Conservation (phyloP, 768 basidiomycete genomes). For the Amyloporia xantha region DNA sequence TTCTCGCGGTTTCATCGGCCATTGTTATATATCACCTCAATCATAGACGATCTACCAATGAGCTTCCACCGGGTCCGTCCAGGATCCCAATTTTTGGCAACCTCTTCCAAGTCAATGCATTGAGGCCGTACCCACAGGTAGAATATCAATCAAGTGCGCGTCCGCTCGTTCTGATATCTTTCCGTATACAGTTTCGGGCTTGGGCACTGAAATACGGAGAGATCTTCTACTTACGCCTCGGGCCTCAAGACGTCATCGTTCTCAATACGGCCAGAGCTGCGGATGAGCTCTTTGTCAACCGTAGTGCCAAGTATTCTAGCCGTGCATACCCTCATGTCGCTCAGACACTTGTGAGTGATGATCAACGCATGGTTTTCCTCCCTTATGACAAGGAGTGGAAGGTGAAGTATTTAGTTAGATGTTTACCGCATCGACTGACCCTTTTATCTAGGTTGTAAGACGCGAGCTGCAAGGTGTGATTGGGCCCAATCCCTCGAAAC, state of each 20-base stretch:
- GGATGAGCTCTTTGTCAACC: conserved; percentile 18
- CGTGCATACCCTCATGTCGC: conserved; percentile 26
- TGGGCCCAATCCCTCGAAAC: conserved; percentile 22
- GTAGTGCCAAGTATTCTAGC: conserved; percentile 22
- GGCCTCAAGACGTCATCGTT: conserved; percentile 14
- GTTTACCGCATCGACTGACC: no score
- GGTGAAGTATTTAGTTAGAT: conserved; percentile 12
- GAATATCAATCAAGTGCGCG: neutral
- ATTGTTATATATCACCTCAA: no score
- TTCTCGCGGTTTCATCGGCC: no score
- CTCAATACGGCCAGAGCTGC: conserved; percentile 15
- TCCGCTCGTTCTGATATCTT: neutral
- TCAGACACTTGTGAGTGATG: conserved; percentile 27
- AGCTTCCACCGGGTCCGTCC: conserved; percentile 27
- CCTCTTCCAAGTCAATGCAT: conserved; percentile 17
- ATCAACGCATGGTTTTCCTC: conserved; percentile 22
- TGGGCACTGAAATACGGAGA: conserved; percentile 26
- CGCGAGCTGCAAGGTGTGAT: conserved; percentile 16
- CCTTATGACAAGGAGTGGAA: conserved; percentile 26
- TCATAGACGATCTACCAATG: no score
- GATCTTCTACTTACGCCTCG: conserved; percentile 24
- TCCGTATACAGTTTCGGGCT: conserved; percentile 20
- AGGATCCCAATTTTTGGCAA: conserved; percentile 29
- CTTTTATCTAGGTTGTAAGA: neutral
- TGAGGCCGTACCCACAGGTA: conserved; percentile 1